A percentile compares a stretch with the other conserved stretches of the same genome.
phyloP scores from a whole-genome alignment of 352 stramenopile genomes.

The Phytopythium montanum region DNA sequence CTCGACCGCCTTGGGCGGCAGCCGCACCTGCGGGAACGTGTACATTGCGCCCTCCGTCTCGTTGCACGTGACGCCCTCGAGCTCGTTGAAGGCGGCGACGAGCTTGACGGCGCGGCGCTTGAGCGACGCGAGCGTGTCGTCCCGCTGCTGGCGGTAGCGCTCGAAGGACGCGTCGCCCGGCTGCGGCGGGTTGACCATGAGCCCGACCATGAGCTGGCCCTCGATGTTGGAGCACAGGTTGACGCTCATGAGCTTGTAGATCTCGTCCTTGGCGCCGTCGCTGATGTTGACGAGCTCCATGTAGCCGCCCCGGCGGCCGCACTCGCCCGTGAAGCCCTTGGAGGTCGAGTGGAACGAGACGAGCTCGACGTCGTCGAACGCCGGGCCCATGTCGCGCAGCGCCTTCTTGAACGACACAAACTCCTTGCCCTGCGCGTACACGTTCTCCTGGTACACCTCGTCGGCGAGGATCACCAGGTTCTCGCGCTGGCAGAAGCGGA shows the following conservation, averaged over 20 bases:
- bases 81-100: slow-evolving; percentile 91
- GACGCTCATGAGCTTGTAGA: slow-evolving; percentile 99
- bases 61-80: slow-evolving; percentile 97
- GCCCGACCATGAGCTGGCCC: slow-evolving; percentile 96
- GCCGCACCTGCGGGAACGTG: slow-evolving; percentile 94
- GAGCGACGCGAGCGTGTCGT: slow-evolving; percentile 91
- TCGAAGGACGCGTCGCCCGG: slow-evolving; percentile 87
- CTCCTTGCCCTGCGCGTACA: slow-evolving; percentile 91
- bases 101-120: slow-evolving; percentile 94
- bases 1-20: slow-evolving; percentile 87
- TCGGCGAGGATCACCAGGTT: slow-evolving; percentile 96
- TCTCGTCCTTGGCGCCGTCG: slow-evolving; percentile 90
- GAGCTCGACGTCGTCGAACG: slow-evolving; percentile 92
- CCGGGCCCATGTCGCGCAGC: slow-evolving; percentile 84
- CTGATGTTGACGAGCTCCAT: slow-evolving; percentile 96
- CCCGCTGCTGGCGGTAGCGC: slow-evolving; percentile 89
- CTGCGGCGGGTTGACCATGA: slow-evolving; percentile 97
- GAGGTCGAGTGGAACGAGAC: slow-evolving; percentile 98
- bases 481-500: slow-evolving; percentile 94
- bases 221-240: slow-evolving; percentile 96
- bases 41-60: slow-evolving; percentile 98
- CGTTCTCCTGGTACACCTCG: slow-evolving; percentile 99
- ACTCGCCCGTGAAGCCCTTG: slow-evolving; percentile 99
- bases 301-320: slow-evolving; percentile 95
- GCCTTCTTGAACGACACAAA: slow-evolving; percentile 97